These are phyloP conservation scores for Phytophthora boehmeriae DNA, from an alignment of 352 stramenopile species.

Conservation along the genomic window DNA sequence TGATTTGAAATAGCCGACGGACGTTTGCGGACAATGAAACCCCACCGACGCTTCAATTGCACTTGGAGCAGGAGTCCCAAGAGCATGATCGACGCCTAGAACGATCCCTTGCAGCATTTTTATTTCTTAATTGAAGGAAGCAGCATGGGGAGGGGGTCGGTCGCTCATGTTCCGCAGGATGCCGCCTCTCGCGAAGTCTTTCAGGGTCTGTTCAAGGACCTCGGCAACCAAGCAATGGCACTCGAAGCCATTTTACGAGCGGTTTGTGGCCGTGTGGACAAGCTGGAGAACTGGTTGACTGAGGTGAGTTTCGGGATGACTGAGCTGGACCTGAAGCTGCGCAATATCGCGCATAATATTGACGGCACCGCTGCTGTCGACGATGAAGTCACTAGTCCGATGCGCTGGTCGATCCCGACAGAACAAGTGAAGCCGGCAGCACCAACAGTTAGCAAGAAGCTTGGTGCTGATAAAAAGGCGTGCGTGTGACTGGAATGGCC, in stretches of 20 bases:
- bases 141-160: slow-evolving; percentile 37
- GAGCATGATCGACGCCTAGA: not conserved
- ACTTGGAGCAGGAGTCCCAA: not conserved
- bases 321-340: slow-evolving; percentile 73
- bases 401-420: slow-evolving; percentile 49
- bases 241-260: slow-evolving; percentile 71
- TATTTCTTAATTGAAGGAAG: slow-evolving; percentile 8
- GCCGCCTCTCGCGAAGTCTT: slow-evolving; percentile 60
- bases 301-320: slow-evolving; percentile 79
- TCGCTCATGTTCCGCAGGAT: slow-evolving; percentile 20
- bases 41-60: slow-evolving; percentile 19
- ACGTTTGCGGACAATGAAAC: slow-evolving; percentile 28
- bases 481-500: slow-evolving; percentile 70
- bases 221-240: slow-evolving; percentile 79
- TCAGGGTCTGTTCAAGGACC: slow-evolving; percentile 70
- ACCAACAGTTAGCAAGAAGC: slow-evolving; percentile 57
- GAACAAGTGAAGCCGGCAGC: slow-evolving; percentile 29
- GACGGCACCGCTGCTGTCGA: slow-evolving; percentile 73
- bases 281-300: slow-evolving; percentile 74
- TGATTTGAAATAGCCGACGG: slow-evolving; percentile 11
- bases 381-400: slow-evolving; percentile 43
- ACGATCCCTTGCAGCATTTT: slow-evolving; percentile 7
- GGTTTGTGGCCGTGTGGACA: slow-evolving; percentile 78
- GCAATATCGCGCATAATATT: slow-evolving; percentile 85
- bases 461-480: slow-evolving; percentile 54